A percentile compares a stretch with the other conserved stretches of the same genome.
phyloP scores from a whole-genome alignment of 2,329 filamentous ascomycete genomes.

The Waltergamsia citrina region DNA sequence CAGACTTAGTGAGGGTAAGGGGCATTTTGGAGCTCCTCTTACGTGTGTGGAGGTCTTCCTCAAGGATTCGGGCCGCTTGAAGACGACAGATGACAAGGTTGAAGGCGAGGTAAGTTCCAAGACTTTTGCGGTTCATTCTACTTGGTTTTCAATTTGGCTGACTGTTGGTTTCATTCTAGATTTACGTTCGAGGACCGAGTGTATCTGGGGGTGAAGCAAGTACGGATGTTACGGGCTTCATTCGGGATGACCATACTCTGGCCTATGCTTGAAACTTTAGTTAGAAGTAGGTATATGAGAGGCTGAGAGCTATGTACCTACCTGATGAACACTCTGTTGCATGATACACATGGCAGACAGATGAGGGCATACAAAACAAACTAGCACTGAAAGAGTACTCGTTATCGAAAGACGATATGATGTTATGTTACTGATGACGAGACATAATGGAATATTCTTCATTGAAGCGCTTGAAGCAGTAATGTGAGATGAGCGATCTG shows the following conservation, averaged over 20 bases:
- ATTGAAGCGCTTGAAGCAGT: too few species aligned
- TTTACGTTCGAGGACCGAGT: constrained; percentile 63
- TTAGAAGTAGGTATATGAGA: neutral
- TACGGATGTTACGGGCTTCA: constrained; percentile 53
- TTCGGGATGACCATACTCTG: constrained; percentile 66
- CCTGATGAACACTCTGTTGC: too few species aligned
- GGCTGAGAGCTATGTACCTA: too few species aligned
- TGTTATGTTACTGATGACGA: too few species aligned
- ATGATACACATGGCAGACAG: too few species aligned
- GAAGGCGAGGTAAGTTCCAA: constrained; percentile 50
- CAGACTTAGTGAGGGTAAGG: constrained; percentile 36
- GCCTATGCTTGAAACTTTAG: constrained; percentile 28
- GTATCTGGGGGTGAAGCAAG: constrained; percentile 59
- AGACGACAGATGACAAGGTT: constrained; percentile 52
- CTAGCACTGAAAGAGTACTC: too few species aligned
- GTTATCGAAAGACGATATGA: too few species aligned
- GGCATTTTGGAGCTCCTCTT: constrained; percentile 75
- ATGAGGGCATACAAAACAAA: too few species aligned
- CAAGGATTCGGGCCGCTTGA: constrained; percentile 48
- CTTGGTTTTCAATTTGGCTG: neutral
- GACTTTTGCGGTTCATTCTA: neutral
- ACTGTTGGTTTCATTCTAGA: constrained; percentile 28
- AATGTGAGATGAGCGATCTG: too few species aligned
- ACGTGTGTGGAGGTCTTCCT: constrained; percentile 73
- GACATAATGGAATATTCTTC: too few species aligned